A percentile compares a stretch with the other conserved stretches of the same genome.
Evolutionary conservation across 176 grass and related monocot genomes (phyloP).

Genomic region (Thinopyrum elongatum): DNA sequence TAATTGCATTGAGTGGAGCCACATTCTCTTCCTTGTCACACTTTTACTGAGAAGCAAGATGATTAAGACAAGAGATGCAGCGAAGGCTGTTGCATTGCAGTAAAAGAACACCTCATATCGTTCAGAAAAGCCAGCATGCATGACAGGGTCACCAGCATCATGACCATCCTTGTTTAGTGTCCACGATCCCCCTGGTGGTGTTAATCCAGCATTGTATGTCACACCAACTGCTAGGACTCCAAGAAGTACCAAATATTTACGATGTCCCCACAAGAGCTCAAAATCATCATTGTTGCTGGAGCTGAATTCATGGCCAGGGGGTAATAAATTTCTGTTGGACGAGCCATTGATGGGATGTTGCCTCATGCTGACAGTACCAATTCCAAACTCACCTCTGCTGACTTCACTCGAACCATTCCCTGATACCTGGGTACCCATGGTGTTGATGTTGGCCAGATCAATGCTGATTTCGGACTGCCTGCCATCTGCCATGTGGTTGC

Average conservation of each 20-base stretch:
- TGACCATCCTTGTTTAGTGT: background rate
- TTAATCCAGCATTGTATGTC: conserved; percentile 52
- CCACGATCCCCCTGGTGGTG: conserved; percentile 26
- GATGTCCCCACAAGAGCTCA: conserved; percentile 33
- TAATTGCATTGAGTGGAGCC: conserved; percentile 41
- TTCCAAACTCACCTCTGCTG: background rate
- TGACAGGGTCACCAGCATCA: conserved; percentile 32
- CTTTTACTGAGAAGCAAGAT: conserved; percentile 54
- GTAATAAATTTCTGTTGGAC: background rate
- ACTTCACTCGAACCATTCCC: background rate
- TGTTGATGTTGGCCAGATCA: background rate
- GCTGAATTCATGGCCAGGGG: background rate
- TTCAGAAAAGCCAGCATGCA: background rate
- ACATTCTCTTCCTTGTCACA: conserved; percentile 14
- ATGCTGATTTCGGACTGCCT: background rate
- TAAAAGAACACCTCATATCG: conserved; percentile 44
- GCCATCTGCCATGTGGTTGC: background rate
- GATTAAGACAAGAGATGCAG: conserved; percentile 52
- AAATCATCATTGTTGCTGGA: background rate
- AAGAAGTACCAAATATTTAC: conserved; percentile 46
- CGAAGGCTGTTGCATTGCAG: conserved; percentile 47
- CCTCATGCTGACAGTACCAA: background rate
- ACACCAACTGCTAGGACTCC: conserved; percentile 34
- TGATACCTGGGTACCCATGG: background rate
- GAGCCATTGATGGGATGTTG: background rate